These are phyloP conservation scores for Mycosphaerella sp. DNA, from an alignment of 2,329 filamentous ascomycete genomes.

Conservation along the genomic window DNA sequence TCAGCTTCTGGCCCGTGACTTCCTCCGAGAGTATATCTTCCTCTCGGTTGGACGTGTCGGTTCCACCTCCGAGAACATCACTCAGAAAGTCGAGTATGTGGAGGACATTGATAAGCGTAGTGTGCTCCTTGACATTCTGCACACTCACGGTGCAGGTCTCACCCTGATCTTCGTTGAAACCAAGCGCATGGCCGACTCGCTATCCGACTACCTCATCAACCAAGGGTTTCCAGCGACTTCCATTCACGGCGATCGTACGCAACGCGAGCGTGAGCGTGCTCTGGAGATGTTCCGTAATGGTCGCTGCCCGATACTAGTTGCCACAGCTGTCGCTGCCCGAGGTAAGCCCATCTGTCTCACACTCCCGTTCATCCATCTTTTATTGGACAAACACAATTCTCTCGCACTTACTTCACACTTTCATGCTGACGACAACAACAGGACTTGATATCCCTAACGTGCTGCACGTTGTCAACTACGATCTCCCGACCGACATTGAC, in stretches of 20 bases:
- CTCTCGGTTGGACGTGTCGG: slow-evolving; percentile 97
- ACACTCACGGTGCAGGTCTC: slow-evolving; percentile 82
- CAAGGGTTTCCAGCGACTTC: slow-evolving; percentile 97
- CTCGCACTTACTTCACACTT: neutral
- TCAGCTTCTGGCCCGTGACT: slow-evolving; percentile 97
- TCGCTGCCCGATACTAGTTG: slow-evolving; percentile 92
- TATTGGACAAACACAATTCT: too few relatives aligned
- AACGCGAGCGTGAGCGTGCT: slow-evolving; percentile 97
- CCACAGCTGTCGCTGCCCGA: slow-evolving; percentile 89
- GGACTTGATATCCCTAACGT: slow-evolving; percentile 84
- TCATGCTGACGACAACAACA: neutral
- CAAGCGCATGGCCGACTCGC: slow-evolving; percentile 97
- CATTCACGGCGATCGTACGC: slow-evolving; percentile 96
- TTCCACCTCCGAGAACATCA: slow-evolving; percentile 99
- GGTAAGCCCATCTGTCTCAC: slow-evolving; percentile 17
- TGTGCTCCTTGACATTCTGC: slow-evolving; percentile 91
- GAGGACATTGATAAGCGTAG: slow-evolving; percentile 98
- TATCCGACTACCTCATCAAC: slow-evolving; percentile 98
- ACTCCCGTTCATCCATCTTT: too few relatives aligned
- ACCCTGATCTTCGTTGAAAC: slow-evolving; percentile 99
- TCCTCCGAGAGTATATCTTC: slow-evolving; percentile 99
- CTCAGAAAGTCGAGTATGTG: slow-evolving; percentile 96
- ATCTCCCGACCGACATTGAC: slow-evolving; percentile 96
- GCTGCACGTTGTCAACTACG: slow-evolving; percentile 97
- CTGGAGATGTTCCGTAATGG: slow-evolving; percentile 96